Base-by-base conservation (phyloP, 2,329 filamentous ascomycete genomes). In the Gyromitra esculenta region DNA sequence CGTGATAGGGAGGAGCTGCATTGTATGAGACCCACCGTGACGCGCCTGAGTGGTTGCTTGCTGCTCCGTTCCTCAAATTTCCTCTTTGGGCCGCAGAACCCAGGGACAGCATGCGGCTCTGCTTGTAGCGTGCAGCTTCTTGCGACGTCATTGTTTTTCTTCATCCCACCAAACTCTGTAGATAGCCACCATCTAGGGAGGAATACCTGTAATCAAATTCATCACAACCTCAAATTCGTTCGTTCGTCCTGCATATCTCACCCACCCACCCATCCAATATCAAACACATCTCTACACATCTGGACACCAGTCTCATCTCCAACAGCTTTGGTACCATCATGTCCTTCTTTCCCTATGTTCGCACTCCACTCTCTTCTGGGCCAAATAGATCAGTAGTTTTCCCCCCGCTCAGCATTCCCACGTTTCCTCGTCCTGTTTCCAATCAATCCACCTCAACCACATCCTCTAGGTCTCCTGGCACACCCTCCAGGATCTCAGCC, bases 71-170 rank as follows among this genome's bases (percentile, higher is more conserved):
- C 57, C 35, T 41, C 31, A 60, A 39, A 35, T 37, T 57, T 21
- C 67, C 35, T 41, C 52, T 73, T 65, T 68, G 31, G 25, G 72
- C 18, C 21, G 37, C 54, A 68, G 63, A 65, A 66, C 56, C 66
- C 43, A 21, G 66, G 56, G 67, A 56, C n/a, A 25, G 7, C 43
- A 39, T 60, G 72, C 65, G 72, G 72, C 72, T 75, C 72, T 75
- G 72, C 59, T 75, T 31, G 25, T 54, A 8, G 43, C 45, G n/a
- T n/a, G 43, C 18, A 65, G 60, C 18, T 50, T 50, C 31, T 37
- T 54, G 9, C 63, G 54, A 73, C 70, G 63, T 68, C 70, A 73
- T 66, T 15, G 13, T 45, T 45, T 45, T 13, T 15, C 11, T 25
- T 35, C 25, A 31, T 31, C 57, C 5, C 21, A 35, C 37, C n/a